These are phyloP conservation scores for Suillus weaverae DNA, from an alignment of 768 basidiomycete species.

Conservation along the genomic window DNA sequence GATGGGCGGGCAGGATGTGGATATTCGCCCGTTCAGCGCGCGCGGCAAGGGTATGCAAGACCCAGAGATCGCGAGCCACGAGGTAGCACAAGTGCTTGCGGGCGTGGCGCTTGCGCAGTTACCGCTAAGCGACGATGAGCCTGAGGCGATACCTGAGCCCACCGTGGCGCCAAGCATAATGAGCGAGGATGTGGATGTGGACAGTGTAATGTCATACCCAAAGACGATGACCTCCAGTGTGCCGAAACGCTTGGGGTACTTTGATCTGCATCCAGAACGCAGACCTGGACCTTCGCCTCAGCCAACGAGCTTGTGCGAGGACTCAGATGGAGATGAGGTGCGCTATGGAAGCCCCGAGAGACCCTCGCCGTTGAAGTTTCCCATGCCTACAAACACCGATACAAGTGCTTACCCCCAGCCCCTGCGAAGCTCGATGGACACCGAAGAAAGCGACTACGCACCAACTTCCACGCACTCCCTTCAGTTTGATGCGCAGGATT, in stretches of 20 bases:
- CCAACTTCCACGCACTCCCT: slow-evolving; percentile 29
- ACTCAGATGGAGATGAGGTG: slow-evolving; percentile 37
- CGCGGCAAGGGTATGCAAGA: slow-evolving; percentile 42
- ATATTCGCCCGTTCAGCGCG: slow-evolving; percentile 28
- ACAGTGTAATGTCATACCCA: slow-evolving; percentile 36
- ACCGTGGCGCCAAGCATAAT: slow-evolving; percentile 1
- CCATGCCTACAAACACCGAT: neutral
- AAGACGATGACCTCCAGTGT: slow-evolving; percentile 11
- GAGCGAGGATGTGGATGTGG: slow-evolving; percentile 46
- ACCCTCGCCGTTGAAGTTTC: slow-evolving; percentile 6
- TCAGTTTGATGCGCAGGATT: slow-evolving; percentile 31
- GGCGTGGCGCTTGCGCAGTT: slow-evolving; percentile 40
- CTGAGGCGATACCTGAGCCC: slow-evolving; percentile 20
- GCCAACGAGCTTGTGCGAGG: slow-evolving; percentile 25
- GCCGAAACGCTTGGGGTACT: slow-evolving; percentile 58
- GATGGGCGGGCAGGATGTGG: slow-evolving; percentile 57
- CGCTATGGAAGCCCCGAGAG: slow-evolving; percentile 31
- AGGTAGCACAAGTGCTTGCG: slow-evolving; percentile 72
- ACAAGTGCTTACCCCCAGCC: slow-evolving; percentile 17
- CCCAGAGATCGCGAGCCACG: slow-evolving; percentile 71
- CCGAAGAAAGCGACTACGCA: slow-evolving; percentile 34
- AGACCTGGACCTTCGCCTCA: slow-evolving; percentile 34
- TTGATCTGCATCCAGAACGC: slow-evolving; percentile 78
- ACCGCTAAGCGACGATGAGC: slow-evolving; percentile 43
- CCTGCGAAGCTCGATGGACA: slow-evolving; percentile 34